phyloP scores from a whole-genome alignment of 2,329 filamentous ascomycete genomes.

The Colletotrichum horii region DNA sequence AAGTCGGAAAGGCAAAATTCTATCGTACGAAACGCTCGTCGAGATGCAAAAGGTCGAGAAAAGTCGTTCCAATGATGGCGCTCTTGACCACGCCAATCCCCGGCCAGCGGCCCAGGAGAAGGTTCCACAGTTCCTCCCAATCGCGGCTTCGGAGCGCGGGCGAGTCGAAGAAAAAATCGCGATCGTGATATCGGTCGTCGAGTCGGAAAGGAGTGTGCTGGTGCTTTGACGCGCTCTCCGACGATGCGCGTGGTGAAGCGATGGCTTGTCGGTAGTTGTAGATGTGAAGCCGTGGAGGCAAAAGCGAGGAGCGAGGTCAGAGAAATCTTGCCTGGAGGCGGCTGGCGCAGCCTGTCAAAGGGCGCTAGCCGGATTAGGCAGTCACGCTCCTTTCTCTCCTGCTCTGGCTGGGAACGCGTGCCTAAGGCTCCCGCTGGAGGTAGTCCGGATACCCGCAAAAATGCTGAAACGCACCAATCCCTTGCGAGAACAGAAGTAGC shows the following conservation, averaged over 20 bases:
- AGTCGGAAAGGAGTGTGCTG: conserved; percentile 36
- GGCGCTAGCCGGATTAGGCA: conserved; percentile 37
- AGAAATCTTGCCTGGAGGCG: conserved; percentile 49
- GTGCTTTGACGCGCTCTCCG: conserved; percentile 48
- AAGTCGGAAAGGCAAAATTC: conserved; percentile 24
- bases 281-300: conserved; percentile 42
- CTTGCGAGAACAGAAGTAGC: not conserved
- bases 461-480: not conserved
- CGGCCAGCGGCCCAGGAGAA: conserved; percentile 54
- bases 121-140: conserved; percentile 48
- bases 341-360: conserved; percentile 32
- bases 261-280: conserved; percentile 23
- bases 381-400: conserved; percentile 26
- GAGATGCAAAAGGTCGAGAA: conserved; percentile 37
- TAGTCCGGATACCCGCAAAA: conserved; percentile 2
- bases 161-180: conserved; percentile 39
- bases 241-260: conserved; percentile 54
- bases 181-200: conserved; percentile 36
- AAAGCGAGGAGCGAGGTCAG: conserved; percentile 41
- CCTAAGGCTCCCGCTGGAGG: not conserved
- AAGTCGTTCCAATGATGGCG: conserved; percentile 43
- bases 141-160: conserved; percentile 41
- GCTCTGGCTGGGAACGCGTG: conserved; percentile 16
- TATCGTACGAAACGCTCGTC: conserved; percentile 29
- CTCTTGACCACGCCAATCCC: conserved; percentile 46